Conservation (phyloP, 225 moss, liverwort and hornwort species). For the Straminergon stramineum region DNA sequence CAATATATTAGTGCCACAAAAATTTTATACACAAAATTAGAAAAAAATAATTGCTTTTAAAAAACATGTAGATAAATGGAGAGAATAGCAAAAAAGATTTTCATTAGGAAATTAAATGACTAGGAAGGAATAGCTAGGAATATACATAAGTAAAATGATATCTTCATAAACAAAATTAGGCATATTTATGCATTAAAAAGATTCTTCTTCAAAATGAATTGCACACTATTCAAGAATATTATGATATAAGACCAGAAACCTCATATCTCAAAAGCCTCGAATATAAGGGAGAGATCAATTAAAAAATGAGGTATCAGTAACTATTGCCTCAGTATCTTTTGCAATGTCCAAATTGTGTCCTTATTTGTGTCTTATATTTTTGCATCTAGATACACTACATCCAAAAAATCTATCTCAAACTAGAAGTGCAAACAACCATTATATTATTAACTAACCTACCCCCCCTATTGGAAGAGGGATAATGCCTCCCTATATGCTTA, state of each 20-base stretch:
- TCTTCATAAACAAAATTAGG: neutral
- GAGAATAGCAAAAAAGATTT: neutral
- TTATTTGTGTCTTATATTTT: neutral
- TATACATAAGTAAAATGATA: neutral
- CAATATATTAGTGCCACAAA: neutral
- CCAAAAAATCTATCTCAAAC: neutral
- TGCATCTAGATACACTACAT: neutral
- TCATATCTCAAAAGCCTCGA: neutral
- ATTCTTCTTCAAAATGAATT: neutral
- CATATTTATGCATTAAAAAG: fast-evolving
- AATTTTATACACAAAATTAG: neutral
- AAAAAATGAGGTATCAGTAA: neutral
- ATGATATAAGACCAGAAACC: neutral
- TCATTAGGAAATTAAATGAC: neutral
- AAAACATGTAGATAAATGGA: neutral
- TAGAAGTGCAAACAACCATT: neutral
- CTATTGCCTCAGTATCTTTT: too few species aligned
- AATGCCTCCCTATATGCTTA: neutral
- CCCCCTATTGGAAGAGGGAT: fast-evolving
- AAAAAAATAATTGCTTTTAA: neutral
- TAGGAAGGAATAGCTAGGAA: neutral
- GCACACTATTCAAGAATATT: neutral
- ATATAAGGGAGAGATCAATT: neutral
- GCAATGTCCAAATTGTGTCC: neutral
- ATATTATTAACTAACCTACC: neutral